phyloP scores from a whole-genome alignment of 345 rosid species.

The Eutrema japonicum region DNA sequence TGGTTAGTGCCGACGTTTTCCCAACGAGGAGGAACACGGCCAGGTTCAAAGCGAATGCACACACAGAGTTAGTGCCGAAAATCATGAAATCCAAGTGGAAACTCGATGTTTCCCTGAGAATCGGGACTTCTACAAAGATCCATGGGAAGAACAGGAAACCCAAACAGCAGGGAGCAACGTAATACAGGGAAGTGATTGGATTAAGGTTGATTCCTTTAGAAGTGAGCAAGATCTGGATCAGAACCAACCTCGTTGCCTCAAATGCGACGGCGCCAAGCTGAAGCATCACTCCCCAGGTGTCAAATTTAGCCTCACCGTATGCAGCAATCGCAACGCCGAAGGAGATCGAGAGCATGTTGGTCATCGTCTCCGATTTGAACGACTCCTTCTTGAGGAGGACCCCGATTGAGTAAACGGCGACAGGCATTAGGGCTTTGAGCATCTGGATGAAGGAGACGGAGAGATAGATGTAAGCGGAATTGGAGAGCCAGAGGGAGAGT shows the following conservation, averaged over 20 bases:
- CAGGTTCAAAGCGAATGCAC: constrained; percentile 90
- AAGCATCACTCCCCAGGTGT: constrained; percentile 79
- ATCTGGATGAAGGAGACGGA: constrained; percentile 97
- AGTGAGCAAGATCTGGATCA: constrained; percentile 89
- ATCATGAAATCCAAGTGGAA: constrained; percentile 86
- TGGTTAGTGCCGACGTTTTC: constrained; percentile 92
- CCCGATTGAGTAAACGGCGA: constrained; percentile 94
- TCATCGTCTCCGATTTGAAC: constrained; percentile 78
- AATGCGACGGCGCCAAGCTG: constrained; percentile 94
- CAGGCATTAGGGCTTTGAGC: constrained; percentile 97
- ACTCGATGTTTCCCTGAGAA: constrained; percentile 73
- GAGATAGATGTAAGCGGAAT: constrained; percentile 96
- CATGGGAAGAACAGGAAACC: constrained; percentile 80
- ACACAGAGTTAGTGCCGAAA: constrained; percentile 85
- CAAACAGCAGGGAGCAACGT: constrained; percentile 90
- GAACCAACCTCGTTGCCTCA: constrained; percentile 88
- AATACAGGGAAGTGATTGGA: constrained; percentile 83
- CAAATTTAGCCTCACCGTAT: constrained; percentile 93
- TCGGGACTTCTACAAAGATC: constrained; percentile 84
- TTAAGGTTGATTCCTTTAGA: constrained; percentile 85
- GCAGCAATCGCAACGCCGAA: constrained; percentile 89
- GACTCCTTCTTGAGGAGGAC: constrained; percentile 66
- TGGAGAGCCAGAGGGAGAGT: constrained; percentile 90
- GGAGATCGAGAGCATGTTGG: constrained; percentile 92
- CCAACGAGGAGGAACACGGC: constrained; percentile 97